Conservation (phyloP, 1,284 basidiomycete species). For the Sporisorium graminicola region DNA sequence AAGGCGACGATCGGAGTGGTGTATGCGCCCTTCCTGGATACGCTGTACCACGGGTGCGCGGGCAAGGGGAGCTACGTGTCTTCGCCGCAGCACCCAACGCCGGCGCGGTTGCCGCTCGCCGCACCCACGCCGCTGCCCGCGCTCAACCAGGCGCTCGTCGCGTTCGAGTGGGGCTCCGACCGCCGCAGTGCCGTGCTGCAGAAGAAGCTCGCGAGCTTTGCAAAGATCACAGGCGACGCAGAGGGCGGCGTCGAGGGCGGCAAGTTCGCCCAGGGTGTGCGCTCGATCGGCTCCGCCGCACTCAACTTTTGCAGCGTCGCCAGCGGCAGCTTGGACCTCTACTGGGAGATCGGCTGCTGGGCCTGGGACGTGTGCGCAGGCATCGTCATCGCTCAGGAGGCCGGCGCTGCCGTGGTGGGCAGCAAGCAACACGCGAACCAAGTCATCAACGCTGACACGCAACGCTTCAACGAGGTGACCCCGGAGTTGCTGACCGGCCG, state of each 20-base stretch:
- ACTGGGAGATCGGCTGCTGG: slow-evolving; percentile 70
- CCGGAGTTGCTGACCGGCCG: slow-evolving; percentile 82
- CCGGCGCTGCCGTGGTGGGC: slow-evolving; percentile 70
- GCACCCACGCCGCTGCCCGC: slow-evolving; percentile 79
- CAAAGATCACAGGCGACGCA: slow-evolving; percentile 82
- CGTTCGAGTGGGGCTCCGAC: slow-evolving; percentile 92
- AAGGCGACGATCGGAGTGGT: slow-evolving; percentile 79
- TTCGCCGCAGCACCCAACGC: slow-evolving; percentile 70
- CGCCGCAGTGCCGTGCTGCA: slow-evolving; percentile 73
- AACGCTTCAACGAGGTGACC: slow-evolving; percentile 73
- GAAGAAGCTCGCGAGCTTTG: slow-evolving; percentile 80
- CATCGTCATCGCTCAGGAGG: slow-evolving; percentile 90
- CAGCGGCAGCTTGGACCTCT: slow-evolving; percentile 60
- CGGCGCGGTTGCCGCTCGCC: slow-evolving; percentile 75
- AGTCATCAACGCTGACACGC: slow-evolving; percentile 72
- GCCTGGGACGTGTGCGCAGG: slow-evolving; percentile 77
- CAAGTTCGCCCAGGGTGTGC: slow-evolving; percentile 83
- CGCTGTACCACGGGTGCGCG: slow-evolving; percentile 82
- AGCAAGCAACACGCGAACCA: slow-evolving; percentile 50
- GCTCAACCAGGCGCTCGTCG: slow-evolving; percentile 85
- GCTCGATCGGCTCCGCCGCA: slow-evolving; percentile 63
- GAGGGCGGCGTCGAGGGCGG: slow-evolving; percentile 76
- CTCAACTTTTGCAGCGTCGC: slow-evolving; percentile 65
- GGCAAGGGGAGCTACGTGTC: slow-evolving; percentile 84
- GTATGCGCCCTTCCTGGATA: slow-evolving; percentile 83